Evolutionary conservation across 345 rosid species (phyloP).

Genomic region (Psidium friedrichsthalianum): DNA sequence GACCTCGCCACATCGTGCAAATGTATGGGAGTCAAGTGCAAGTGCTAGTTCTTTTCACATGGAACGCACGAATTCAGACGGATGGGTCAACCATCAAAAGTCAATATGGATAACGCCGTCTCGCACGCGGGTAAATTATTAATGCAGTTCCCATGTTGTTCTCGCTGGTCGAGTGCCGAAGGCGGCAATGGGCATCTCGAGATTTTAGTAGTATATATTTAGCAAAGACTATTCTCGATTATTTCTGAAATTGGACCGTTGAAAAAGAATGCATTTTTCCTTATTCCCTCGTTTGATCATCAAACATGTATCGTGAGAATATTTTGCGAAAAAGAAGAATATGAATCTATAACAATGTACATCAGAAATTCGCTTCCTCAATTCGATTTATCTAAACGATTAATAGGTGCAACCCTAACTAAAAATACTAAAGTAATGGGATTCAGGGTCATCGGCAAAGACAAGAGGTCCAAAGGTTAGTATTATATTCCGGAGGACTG

Average conservation of each 20-base stretch:
- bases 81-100: too few relatives aligned
- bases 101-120: too few relatives aligned
- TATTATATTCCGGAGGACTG: fast-evolving
- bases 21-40: too few relatives aligned
- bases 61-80: too few relatives aligned
- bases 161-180: neutral
- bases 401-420: neutral
- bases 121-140: too few relatives aligned
- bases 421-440: neutral
- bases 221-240: neutral
- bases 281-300: neutral
- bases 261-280: neutral
- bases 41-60: too few relatives aligned
- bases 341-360: fast-evolving
- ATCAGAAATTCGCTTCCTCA: neutral
- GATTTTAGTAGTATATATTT: neutral
- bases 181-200: neutral
- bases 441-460: fast-evolving
- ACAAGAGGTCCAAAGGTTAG: fast-evolving
- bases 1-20: too few relatives aligned
- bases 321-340: fast-evolving
- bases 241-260: neutral
- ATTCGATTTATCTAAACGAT: neutral
- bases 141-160: too few relatives aligned
- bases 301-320: fast-evolving